A percentile compares a stretch with the other conserved stretches of the same genome.
Conservation (phyloP, 306 rosid genomes). For the Carpinus viminea region DNA sequence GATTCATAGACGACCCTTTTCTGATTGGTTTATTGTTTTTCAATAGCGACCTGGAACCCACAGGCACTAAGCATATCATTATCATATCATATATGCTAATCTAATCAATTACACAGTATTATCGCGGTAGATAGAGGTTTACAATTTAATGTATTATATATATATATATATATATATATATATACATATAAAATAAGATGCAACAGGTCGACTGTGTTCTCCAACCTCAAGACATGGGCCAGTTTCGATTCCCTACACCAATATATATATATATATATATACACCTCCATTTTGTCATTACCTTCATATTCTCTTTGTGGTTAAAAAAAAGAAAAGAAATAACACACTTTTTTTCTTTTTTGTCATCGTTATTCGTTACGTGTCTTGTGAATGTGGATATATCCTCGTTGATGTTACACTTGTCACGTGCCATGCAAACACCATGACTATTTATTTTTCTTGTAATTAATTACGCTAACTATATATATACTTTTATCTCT, state of each 20-base stretch:
- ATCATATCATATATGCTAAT: not conserved
- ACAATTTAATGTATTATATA: not conserved
- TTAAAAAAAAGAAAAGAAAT: not conserved
- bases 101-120: not conserved
- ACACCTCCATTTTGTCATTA: not conserved
- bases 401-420: too few relatives aligned
- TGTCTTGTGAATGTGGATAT: too few relatives aligned
- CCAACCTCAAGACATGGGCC: not conserved
- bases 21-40: too few relatives aligned
- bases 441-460: too few relatives aligned
- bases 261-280: not conserved
- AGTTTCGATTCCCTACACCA: not conserved
- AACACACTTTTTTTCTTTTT: not conserved
- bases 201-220: not conserved
- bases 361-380: not conserved
- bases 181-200: not conserved
- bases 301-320: not conserved
- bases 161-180: too few relatives aligned
- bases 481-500: too few relatives aligned
- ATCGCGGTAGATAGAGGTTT: too few relatives aligned
- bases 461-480: too few relatives aligned
- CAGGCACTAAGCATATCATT: too few relatives aligned
- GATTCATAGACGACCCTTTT: too few relatives aligned
- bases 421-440: too few relatives aligned
- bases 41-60: too few relatives aligned